These are phyloP conservation scores for Schwanniomyces pseudopolymorphus DNA, from an alignment of 805 yeast species.

Conservation along the genomic window DNA sequence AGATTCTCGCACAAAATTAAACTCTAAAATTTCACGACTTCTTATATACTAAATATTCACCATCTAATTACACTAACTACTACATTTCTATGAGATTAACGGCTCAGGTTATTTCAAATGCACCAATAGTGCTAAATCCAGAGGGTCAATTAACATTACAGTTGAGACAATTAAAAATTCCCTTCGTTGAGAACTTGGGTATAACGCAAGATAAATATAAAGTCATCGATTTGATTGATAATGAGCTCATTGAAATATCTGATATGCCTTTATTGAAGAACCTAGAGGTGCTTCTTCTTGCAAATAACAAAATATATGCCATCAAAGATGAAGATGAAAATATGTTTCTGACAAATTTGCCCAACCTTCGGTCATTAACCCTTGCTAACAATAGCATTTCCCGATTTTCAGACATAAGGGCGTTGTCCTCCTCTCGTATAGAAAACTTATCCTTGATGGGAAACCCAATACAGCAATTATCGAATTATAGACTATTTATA, in stretches of 20 bases:
- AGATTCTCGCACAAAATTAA: neutral
- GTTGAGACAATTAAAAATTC: conserved; percentile 32
- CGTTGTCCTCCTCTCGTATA: conserved; percentile 34
- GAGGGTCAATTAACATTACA: conserved; percentile 34
- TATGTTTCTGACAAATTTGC: conserved; percentile 31
- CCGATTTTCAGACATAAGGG: conserved; percentile 43
- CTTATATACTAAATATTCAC: neutral
- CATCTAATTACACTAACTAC: neutral
- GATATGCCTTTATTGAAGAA: conserved; percentile 46
- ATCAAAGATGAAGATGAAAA: conserved; percentile 30
- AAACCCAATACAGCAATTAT: conserved; percentile 52
- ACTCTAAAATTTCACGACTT: neutral
- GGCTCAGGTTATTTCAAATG: conserved; percentile 25
- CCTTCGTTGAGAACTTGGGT: conserved; percentile 36
- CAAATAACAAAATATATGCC: conserved; percentile 56
- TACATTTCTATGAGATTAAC: conserved; percentile 33
- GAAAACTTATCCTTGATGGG: conserved; percentile 49
- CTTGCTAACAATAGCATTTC: conserved; percentile 53
- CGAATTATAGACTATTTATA: conserved; percentile 58
- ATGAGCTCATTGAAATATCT: conserved; percentile 58
- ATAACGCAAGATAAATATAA: conserved; percentile 36
- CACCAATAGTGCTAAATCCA: conserved; percentile 34
- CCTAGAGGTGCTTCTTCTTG: conserved; percentile 55
- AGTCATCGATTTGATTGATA: conserved; percentile 73
- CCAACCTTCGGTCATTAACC: conserved; percentile 51